Conservation (phyloP, 805 yeast genomes). For the Wickerhamomyces kurtzmanii region DNA sequence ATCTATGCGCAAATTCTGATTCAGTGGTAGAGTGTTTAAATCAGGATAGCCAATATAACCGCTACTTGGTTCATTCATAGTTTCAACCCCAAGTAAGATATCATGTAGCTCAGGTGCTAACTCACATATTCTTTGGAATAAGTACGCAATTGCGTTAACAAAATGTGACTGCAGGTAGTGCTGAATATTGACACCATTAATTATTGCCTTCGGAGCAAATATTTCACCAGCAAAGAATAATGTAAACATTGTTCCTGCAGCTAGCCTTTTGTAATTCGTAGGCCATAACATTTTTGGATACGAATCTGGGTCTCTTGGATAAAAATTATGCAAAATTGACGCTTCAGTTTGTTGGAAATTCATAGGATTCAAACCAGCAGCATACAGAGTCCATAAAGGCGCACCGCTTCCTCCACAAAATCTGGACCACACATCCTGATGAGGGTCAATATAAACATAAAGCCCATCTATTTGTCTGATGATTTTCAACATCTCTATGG, state of each 20-base stretch:
- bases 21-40: slow-evolving; percentile 42
- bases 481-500: slow-evolving; percentile 49
- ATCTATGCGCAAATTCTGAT: slow-evolving; percentile 63
- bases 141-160: slow-evolving; percentile 38
- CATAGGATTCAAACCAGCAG: slow-evolving; percentile 80
- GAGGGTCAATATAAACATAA: slow-evolving; percentile 78
- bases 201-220: slow-evolving; percentile 66
- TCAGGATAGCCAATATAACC: slow-evolving; percentile 64
- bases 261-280: slow-evolving; percentile 72
- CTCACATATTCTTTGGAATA: slow-evolving; percentile 30
- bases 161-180: slow-evolving; percentile 63
- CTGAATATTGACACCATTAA: slow-evolving; percentile 72
- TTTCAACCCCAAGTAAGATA: slow-evolving; percentile 70
- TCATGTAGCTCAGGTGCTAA: slow-evolving; percentile 34
- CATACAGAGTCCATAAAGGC: slow-evolving; percentile 85
- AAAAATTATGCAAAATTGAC: slow-evolving; percentile 62
- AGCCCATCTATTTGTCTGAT: slow-evolving; percentile 59
- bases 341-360: slow-evolving; percentile 68
- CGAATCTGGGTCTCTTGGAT: slow-evolving; percentile 23
- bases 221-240: slow-evolving; percentile 70
- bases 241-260: slow-evolving; percentile 75
- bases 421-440: slow-evolving; percentile 92
- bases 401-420: slow-evolving; percentile 89
- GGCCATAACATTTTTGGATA: slow-evolving; percentile 92
- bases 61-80: slow-evolving; percentile 75